Percentiles rank a stretch among this genome's conserved stretches.
Evolutionary conservation across 495 filamentous ascomycete species (phyloP).

Genomic region (Clavariopsis aquatica): DNA sequence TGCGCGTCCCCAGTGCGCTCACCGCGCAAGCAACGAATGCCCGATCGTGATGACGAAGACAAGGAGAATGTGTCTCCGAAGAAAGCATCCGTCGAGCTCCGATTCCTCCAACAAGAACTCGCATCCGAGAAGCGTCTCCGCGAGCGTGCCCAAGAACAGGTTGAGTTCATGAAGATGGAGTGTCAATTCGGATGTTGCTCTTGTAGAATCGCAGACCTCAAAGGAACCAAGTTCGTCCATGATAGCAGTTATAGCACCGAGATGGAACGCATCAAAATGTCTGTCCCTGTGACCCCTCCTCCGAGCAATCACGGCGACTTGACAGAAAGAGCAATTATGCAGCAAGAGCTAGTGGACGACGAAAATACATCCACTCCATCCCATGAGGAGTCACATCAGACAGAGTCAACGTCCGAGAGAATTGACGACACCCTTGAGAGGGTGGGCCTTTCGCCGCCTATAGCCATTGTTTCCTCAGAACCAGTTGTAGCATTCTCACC

Average conservation of each 20-base stretch:
- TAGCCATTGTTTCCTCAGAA: slow-evolving; percentile 10
- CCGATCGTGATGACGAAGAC: slow-evolving; percentile 39
- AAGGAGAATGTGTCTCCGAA: slow-evolving; percentile 47
- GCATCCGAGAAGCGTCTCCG: slow-evolving; percentile 66
- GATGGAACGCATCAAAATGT: slow-evolving; percentile 40
- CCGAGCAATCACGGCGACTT: slow-evolving; percentile 28
- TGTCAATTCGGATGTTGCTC: slow-evolving; percentile 73
- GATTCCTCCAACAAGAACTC: slow-evolving; percentile 62
- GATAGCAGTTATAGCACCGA: slow-evolving; percentile 43
- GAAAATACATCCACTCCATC: neutral
- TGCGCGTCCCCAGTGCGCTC: slow-evolving; percentile 43
- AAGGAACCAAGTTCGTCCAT: slow-evolving; percentile 55
- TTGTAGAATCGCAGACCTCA: slow-evolving; percentile 58
- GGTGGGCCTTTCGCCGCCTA: neutral
- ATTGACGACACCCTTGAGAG: slow-evolving; percentile 8
- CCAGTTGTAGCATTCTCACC: slow-evolving; percentile 38
- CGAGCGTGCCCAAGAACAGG: slow-evolving; percentile 66
- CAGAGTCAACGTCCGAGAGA: neutral
- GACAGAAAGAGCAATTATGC: slow-evolving; percentile 23
- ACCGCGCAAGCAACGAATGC: slow-evolving; percentile 37
- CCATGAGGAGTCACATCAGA: neutral
- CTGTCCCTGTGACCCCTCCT: slow-evolving; percentile 35
- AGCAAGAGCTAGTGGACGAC: slow-evolving; percentile 14
- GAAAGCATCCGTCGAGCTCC: slow-evolving; percentile 46
- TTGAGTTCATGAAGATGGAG: slow-evolving; percentile 81